Conservation (phyloP, 441 rosid species). For the Populus tomentosa region DNA sequence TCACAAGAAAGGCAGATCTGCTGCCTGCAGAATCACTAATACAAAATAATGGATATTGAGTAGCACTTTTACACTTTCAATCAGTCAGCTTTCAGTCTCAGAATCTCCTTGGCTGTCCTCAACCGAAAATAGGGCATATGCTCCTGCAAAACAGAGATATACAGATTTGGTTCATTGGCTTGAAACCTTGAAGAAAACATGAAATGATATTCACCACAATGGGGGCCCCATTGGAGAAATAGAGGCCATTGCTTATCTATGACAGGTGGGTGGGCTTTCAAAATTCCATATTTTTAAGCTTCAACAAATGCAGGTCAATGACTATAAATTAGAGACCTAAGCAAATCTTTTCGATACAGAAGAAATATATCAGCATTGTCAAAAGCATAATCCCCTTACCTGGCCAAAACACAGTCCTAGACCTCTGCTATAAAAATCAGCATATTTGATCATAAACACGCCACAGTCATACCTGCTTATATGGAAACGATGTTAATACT, state of each 20-base stretch:
- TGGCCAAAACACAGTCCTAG: conserved; percentile 69
- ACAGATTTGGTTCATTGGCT: not conserved
- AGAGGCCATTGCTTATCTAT: not conserved
- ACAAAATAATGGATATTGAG: not conserved
- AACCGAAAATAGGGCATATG: conserved; percentile 79
- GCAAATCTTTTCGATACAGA: not conserved
- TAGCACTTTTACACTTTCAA: not conserved
- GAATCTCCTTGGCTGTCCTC: conserved; percentile 86
- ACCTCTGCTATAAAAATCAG: conserved; percentile 81
- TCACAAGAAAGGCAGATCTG: conserved; percentile 10
- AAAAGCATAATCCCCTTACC: conserved; percentile 33
- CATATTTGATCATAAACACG: conserved; percentile 89
- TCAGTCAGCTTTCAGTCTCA: conserved; percentile 72
- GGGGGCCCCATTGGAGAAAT: not conserved
- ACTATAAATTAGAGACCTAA: not conserved
- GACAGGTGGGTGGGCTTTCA: not conserved
- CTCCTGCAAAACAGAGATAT: conserved; percentile 34
- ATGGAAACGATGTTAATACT: conserved; percentile 4
- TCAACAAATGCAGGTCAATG: not conserved
- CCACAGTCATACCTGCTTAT: conserved; percentile 82
- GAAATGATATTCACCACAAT: not conserved
- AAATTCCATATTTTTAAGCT: not conserved
- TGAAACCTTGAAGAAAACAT: not conserved
- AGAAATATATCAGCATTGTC: not conserved
- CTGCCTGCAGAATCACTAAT: not conserved